These are phyloP conservation scores for Trypanosoma mega DNA, from an alignment of 208 protist genomes.

Conservation along the genomic window DNA sequence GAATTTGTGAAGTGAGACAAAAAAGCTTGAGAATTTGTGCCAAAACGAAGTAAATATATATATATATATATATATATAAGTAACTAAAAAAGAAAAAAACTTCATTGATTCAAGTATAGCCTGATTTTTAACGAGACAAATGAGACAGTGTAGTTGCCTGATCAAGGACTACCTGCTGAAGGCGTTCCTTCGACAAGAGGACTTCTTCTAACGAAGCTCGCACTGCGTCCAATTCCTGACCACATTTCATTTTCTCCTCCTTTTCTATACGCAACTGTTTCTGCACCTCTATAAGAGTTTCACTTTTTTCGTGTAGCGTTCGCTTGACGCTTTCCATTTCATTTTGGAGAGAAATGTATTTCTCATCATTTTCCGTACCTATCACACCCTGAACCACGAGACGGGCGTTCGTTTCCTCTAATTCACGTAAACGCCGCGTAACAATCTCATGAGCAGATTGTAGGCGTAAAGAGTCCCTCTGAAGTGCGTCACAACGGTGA, in stretches of 20 bases:
- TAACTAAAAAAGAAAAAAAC: too few relatives aligned
- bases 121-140: slow-evolving; percentile 44
- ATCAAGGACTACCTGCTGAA: slow-evolving; percentile 79
- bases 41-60: too few relatives aligned
- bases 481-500: slow-evolving; percentile 51
- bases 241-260: slow-evolving; percentile 20
- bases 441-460: slow-evolving; percentile 34
- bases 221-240: slow-evolving; percentile 23
- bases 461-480: slow-evolving; percentile 47
- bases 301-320: slow-evolving; percentile 24
- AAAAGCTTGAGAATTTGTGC: too few relatives aligned
- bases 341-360: slow-evolving; percentile 24
- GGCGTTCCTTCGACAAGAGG: slow-evolving; percentile 59
- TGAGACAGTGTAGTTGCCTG: slow-evolving; percentile 70
- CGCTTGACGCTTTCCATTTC: slow-evolving; percentile 25
- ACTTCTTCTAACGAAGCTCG: slow-evolving; percentile 46
- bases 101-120: too few relatives aligned
- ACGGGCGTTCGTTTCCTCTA: slow-evolving; percentile 76
- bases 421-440: slow-evolving; percentile 33
- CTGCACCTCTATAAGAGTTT: slow-evolving; percentile 14
- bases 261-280: slow-evolving; percentile 33
- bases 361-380: slow-evolving; percentile 22
- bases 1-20: too few relatives aligned
- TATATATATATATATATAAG: too few relatives aligned
- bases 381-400: slow-evolving; percentile 67